phyloP scores from a whole-genome alignment of 495 filamentous ascomycete species.

The Acidiella bohemica region DNA sequence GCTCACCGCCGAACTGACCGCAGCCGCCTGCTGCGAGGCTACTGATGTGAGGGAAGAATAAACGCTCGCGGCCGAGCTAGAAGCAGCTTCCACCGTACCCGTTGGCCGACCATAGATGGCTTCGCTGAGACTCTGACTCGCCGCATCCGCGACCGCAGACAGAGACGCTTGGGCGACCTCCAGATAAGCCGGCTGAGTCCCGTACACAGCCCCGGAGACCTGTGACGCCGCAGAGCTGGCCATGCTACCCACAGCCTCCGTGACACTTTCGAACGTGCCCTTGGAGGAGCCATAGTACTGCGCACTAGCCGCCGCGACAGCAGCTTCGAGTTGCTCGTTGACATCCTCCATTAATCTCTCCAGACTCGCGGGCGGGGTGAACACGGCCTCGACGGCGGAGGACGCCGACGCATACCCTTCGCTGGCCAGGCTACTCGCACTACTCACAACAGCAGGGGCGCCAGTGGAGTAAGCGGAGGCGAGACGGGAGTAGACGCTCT shows the following conservation, averaged over 20 bases:
- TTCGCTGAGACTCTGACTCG: constrained; percentile 36
- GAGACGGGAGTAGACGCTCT: constrained; percentile 62
- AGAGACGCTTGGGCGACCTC: constrained; percentile 38
- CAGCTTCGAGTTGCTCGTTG: constrained; percentile 42
- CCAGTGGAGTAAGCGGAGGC: constrained; percentile 48
- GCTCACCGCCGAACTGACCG: constrained; percentile 18
- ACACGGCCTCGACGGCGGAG: constrained; percentile 37
- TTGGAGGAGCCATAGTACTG: constrained; percentile 48
- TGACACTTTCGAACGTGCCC: constrained; percentile 41
- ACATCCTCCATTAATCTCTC: constrained; percentile 46
- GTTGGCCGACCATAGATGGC: constrained; percentile 42
- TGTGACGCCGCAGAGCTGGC: constrained; percentile 23
- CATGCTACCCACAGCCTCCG: constrained; percentile 36
- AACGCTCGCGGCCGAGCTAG: constrained; percentile 25
- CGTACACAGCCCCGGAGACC: constrained; percentile 44
- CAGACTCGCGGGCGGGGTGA: constrained; percentile 44
- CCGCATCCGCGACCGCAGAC: constrained; percentile 37
- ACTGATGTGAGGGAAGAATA: constrained; percentile 28
- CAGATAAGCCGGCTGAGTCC: constrained; percentile 36
- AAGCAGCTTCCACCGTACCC: constrained; percentile 27
- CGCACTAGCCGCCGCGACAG: constrained; percentile 45
- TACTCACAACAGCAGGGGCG: constrained; percentile 34
- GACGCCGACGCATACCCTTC: constrained; percentile 47
- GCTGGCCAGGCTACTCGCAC: constrained; percentile 33
- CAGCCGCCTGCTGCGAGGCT: constrained; percentile 27